Conservation (phyloP, 1,139 yeast genomes). For the Sugiyamaella grinbergsii region DNA sequence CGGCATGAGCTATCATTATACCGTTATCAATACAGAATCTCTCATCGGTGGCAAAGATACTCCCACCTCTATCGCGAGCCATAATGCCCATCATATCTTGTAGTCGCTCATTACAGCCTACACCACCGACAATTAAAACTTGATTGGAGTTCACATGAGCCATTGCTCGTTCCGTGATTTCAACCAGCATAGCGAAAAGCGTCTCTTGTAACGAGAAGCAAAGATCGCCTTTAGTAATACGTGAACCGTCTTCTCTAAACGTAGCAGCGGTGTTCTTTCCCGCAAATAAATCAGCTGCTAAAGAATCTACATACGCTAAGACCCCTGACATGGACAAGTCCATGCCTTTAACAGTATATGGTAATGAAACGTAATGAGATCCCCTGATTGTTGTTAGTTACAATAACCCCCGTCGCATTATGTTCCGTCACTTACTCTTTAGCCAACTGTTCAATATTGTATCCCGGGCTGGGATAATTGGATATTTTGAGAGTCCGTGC, state of each 20-base stretch:
- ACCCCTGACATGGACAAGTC: constrained; percentile 97
- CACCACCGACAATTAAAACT: constrained; percentile 96
- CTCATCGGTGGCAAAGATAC: constrained; percentile 91
- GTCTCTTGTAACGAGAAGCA: constrained; percentile 94
- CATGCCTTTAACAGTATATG: constrained; percentile 98
- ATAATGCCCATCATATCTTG: constrained; percentile 96
- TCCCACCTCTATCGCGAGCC: constrained; percentile 88
- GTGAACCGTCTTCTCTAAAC: constrained; percentile 48
- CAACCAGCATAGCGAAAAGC: constrained; percentile 93
- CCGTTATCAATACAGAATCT: constrained; percentile 97
- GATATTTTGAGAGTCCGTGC: constrained; percentile 88
- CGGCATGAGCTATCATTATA: constrained; percentile 99
- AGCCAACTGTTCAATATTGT: constrained; percentile 93
- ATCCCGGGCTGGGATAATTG: constrained; percentile 96
- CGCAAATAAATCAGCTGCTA: constrained; percentile 71
- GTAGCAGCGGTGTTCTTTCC: constrained; percentile 56
- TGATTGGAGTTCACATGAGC: constrained; percentile 92
- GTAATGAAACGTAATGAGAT: constrained; percentile 68
- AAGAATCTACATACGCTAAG: constrained; percentile 74
- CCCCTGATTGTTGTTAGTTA: constrained; percentile 42
- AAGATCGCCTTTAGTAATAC: constrained; percentile 78
- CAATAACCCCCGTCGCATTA: not conserved
- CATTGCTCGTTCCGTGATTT: constrained; percentile 97
- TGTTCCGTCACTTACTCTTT: constrained; percentile 47
- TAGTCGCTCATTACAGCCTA: constrained; percentile 86